Conservation (phyloP, 192 early-diverging fungal genomes). For the Backusella psychrophila region DNA sequence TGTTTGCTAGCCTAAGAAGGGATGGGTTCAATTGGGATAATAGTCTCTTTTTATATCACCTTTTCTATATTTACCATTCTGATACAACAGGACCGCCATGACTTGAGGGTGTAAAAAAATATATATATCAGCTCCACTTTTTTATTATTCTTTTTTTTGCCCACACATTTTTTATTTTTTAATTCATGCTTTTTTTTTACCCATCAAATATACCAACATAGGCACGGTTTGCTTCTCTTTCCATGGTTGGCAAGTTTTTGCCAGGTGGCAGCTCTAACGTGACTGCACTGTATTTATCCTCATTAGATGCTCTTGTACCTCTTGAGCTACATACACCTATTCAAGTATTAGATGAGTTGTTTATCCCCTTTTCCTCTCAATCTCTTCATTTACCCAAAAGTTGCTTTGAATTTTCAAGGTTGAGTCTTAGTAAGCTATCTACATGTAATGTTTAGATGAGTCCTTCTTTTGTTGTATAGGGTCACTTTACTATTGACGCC, state of each 20-base stretch:
- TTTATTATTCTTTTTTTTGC: too few relatives aligned
- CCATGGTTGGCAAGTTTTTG: constrained; percentile 7
- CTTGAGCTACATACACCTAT: constrained; percentile 42
- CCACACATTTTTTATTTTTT: too few relatives aligned
- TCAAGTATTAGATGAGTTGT: background rate
- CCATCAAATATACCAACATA: constrained; percentile 64
- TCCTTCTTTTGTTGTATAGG: too few relatives aligned
- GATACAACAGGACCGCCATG: constrained; percentile 38
- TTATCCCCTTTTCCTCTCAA: background rate
- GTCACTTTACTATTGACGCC: constrained; percentile 14
- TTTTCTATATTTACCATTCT: constrained; percentile 25
- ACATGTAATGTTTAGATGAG: background rate
- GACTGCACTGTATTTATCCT: constrained; percentile 50
- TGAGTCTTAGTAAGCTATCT: constrained; percentile 36
- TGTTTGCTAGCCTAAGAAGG: constrained; percentile 35
- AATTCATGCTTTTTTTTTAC: constrained; percentile 17
- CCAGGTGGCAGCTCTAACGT: constrained; percentile 31
- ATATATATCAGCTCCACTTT: background rate
- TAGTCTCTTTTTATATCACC: background rate
- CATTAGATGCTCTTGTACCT: constrained; percentile 52
- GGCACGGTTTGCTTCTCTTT: constrained; percentile 20
- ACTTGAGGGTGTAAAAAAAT: background rate
- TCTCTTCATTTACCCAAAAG: constrained; percentile 41
- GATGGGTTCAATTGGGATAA: too few relatives aligned
- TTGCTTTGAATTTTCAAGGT: constrained; percentile 42